A percentile compares a stretch with the other conserved stretches of the same genome.
phyloP scores from a whole-genome alignment of 805 yeast genomes.

The Pichia deserticola region DNA sequence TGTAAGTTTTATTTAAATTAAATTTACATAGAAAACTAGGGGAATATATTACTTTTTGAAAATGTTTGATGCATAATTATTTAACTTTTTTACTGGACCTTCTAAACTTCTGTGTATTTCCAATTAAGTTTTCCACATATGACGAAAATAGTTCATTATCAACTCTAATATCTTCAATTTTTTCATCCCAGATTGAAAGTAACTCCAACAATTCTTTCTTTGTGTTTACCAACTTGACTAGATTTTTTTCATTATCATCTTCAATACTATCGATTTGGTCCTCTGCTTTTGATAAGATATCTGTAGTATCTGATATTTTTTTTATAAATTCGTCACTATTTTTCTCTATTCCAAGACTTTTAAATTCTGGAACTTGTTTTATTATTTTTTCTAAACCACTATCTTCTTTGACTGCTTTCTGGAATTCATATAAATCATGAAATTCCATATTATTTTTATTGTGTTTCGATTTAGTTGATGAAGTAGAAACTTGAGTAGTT shows the following conservation, averaged over 20 bases:
- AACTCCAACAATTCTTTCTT: conserved; percentile 29
- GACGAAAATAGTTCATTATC: conserved; percentile 77
- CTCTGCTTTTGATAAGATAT: conserved; percentile 6
- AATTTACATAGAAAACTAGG: neutral
- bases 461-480: conserved; percentile 32
- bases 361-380: conserved; percentile 29
- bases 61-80: too few species aligned
- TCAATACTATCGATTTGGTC: conserved; percentile 27
- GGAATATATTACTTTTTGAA: too few species aligned
- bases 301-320: conserved; percentile 19
- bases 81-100: conserved; percentile 24
- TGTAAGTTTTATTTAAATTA: too few species aligned
- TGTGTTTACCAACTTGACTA: conserved; percentile 24
- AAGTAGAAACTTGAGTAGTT: neutral
- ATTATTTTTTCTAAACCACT: conserved; percentile 5
- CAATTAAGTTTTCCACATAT: conserved; percentile 84
- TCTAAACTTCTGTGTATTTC: conserved; percentile 77
- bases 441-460: neutral
- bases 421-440: conserved; percentile 11
- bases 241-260: conserved; percentile 27
- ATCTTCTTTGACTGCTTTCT: conserved; percentile 1
- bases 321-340: conserved; percentile 23
- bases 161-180: conserved; percentile 39
- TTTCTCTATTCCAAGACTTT: conserved; percentile 8
- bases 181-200: conserved; percentile 42